Evolutionary conservation across 352 stramenopile species (phyloP), one percentile per base, ranked within the genome.

Genomic region (Phytophthora pseudosyringae): DNA sequence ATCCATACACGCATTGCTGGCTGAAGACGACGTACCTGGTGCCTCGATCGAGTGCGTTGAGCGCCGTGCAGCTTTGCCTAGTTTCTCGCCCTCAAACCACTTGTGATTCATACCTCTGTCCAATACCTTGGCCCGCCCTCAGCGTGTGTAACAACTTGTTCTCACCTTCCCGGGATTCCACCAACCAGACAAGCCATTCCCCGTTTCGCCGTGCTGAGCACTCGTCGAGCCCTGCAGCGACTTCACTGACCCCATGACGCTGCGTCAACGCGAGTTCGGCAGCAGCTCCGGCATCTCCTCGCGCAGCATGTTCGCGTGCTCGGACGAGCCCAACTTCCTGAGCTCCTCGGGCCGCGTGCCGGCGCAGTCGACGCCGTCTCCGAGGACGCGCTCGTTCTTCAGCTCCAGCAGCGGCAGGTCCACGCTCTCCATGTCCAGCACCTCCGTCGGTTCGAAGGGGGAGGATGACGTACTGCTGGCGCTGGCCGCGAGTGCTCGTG

Each of bases 261-360:
- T 55, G 16, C 52, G 54, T 35, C 49, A 52, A 40, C 48, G 55
- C 16, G 50, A 67, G 1, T 59, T 68, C 44, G 13, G 57, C 28
- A 60, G 33, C 47, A 62, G 60, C 35, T 69, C 53, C 7, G 51
- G 50, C 29, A 56, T 75, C n/a, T 68, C 65, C 9, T 56, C 69
- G 3, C 69, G 62, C 51, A 69, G 39, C 16, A 64, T 62, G 64
- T 74, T 74, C 55, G 59, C 65, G 9, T 71, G 69, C 54, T 64
- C 59, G 39, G 59, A 69, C 16, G 56, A 69, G n/a, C 45, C 16
- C 47, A 66, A 59, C 26, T 59, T 63, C 25, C 29, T 60, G 36
- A 59, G 40, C 35, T 51, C 60, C 13, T 55, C 40, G 7, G 35
- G 57, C 46, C 56, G 64, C 8, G 15, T 57, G 26, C 40, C 58